Conservation (phyloP, 73 alveolate species). For the Paramecium biaurelia region DNA sequence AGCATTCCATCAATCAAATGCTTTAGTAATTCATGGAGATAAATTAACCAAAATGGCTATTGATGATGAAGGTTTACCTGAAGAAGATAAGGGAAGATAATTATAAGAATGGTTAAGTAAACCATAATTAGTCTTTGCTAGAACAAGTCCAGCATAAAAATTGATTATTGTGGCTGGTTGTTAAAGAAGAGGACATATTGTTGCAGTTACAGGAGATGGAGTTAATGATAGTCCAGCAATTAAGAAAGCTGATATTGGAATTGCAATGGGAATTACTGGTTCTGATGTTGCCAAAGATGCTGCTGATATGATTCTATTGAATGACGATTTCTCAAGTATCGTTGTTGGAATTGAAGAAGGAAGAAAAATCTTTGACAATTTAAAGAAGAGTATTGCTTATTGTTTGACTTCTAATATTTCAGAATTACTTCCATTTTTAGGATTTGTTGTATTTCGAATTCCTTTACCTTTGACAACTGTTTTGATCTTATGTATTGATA, state of each 20-base stretch:
- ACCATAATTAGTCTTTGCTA: conserved; percentile 91
- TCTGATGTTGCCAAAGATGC: conserved; percentile 83
- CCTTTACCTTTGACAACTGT: conserved; percentile 83
- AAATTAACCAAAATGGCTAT: conserved; percentile 61
- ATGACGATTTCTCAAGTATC: conserved; percentile 84
- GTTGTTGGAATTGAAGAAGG: conserved; percentile 91
- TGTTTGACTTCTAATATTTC: conserved; percentile 40
- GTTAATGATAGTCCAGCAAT: conserved; percentile 96
- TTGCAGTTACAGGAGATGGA: conserved; percentile 98
- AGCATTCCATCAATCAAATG: conserved; percentile 70
- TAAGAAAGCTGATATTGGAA: conserved; percentile 85
- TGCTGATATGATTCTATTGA: conserved; percentile 74
- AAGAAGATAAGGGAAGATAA: conserved; percentile 74
- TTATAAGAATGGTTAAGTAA: conserved; percentile 70
- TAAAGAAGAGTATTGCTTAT: conserved; percentile 64
- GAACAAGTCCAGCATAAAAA: conserved; percentile 96
- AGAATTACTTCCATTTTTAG: conserved; percentile 50
- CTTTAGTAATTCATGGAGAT: conserved; percentile 88
- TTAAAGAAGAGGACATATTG: conserved; percentile 91
- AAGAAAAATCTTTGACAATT: conserved; percentile 89
- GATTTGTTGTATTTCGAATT: conserved; percentile 22
- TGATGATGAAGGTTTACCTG: conserved; percentile 74
- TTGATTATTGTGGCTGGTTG: conserved; percentile 92
- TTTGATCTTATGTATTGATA: conserved; percentile 87
- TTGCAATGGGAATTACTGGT: conserved; percentile 86